Conservation (phyloP, 2,329 filamentous ascomycete genomes). For the Aspergillus eucalypticola region DNA sequence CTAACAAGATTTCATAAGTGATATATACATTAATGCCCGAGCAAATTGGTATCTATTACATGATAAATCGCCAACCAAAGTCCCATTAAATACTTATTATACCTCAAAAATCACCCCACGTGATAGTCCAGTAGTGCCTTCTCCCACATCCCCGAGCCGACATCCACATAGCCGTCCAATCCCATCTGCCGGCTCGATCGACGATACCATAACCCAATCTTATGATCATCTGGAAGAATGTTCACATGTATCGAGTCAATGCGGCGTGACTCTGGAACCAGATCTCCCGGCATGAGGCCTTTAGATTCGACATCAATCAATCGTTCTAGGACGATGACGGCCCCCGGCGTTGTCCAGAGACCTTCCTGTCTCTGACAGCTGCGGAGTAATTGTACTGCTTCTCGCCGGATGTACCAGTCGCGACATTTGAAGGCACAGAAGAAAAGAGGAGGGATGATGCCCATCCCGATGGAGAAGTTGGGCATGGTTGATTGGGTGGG, state of each 20-base stretch:
- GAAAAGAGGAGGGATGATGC: slow-evolving; percentile 37
- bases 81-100: neutral
- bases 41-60: neutral
- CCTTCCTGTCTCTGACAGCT: slow-evolving; percentile 1
- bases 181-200: neutral
- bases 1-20: too few species aligned
- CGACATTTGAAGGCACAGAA: slow-evolving; percentile 36
- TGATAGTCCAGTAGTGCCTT: neutral
- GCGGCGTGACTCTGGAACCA: neutral
- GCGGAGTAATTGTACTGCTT: neutral
- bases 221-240: neutral
- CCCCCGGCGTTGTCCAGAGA: neutral
- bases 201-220: neutral
- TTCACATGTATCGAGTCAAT: neutral
- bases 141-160: neutral
- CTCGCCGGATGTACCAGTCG: slow-evolving; percentile 23
- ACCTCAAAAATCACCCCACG: neutral
- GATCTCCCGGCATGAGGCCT: neutral
- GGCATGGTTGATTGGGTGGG: neutral
- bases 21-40: neutral
- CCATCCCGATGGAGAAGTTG: slow-evolving; percentile 27
- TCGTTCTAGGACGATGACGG: neutral
- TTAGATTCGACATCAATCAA: neutral
- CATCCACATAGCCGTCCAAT: neutral
- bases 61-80: neutral